These are phyloP conservation scores for Casuarina equisetifolia DNA, from an alignment of 306 rosid genomes.

Conservation along the genomic window DNA sequence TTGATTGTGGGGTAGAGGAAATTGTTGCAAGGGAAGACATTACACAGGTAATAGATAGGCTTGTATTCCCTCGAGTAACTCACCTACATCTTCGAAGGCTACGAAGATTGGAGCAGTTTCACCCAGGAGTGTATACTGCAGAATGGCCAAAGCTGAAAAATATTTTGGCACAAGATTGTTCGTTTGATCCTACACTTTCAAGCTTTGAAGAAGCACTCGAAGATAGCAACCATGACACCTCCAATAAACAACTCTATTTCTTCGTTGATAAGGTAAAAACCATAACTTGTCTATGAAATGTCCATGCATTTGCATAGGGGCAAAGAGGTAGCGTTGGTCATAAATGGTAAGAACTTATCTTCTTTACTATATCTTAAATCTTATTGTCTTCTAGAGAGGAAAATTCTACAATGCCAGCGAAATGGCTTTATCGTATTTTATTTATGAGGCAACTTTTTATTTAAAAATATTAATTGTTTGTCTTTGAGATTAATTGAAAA, in stretches of 20 bases:
- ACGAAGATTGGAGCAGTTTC: constrained; percentile 14
- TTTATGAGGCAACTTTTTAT: too few species aligned
- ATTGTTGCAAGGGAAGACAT: constrained; percentile 15
- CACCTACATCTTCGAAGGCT: neutral
- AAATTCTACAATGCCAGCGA: too few species aligned
- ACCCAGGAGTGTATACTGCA: constrained; percentile 4
- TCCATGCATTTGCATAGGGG: too few species aligned
- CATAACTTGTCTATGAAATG: too few species aligned
- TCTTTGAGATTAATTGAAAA: too few species aligned
- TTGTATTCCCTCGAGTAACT: constrained; percentile 13
- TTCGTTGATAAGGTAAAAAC: too few species aligned
- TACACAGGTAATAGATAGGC: neutral
- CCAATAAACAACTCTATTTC: neutral
- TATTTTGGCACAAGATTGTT: neutral
- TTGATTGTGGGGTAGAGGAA: constrained; percentile 7
- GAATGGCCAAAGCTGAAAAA: constrained; percentile 20
- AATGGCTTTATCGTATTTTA: too few species aligned
- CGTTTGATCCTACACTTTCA: neutral
- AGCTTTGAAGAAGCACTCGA: neutral
- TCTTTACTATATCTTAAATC: too few species aligned
- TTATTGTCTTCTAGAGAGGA: too few species aligned
- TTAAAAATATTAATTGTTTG: too few species aligned
- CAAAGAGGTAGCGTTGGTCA: too few species aligned
- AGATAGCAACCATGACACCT: neutral
- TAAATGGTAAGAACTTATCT: too few species aligned